Base-by-base conservation (phyloP, 2,329 filamentous ascomycete genomes). In the Pseudogymnoascus verrucosus region DNA sequence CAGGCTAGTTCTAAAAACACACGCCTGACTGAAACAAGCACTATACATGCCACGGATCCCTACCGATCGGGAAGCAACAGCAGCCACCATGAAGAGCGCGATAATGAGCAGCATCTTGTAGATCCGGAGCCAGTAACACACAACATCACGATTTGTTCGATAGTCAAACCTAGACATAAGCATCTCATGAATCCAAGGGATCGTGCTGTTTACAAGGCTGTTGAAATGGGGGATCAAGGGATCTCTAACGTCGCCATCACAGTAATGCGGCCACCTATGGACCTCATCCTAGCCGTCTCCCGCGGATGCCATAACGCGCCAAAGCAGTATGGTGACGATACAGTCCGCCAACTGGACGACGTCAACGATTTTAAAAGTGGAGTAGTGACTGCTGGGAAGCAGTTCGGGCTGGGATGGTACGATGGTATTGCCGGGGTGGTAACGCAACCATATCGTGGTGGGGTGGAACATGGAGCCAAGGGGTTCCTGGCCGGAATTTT, bases 261-360 rank as follows among this genome's bases (percentile, higher is more conserved):
- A 37, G 36, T 12, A 5, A 79, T 93, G 64, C 90, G 89, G 69
- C 88, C 88, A 1, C 93, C 92, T 0, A 88, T 95, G 81, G 91
- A 96, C 72, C 89, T 96, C 67, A 90, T 90, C 40, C 77, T 96
- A 47, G 89, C 89, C 0, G 76, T 96, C 36, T 89, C 92, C 0
- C 89, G 89, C 74, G 93, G 93, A 0, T 96, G 96, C 73, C 89
- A 93, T 72, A 96, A 96, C 69, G 88, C 90, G 5, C 92, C 93
- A 0, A 87, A 85, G 68, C 78, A 96, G 0, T 96, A 96, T 72
- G 89, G 92, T 44, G 92, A 96, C 70, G 86, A 90, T 1, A 92
- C 87, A 1, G 86, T 96, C 0, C 83, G 21, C 21, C 21, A 4
- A 23, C 21, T 23, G 21, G 21, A 23, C 21, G 21, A 23, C 21